Evolutionary conservation across 2,329 filamentous ascomycete genomes (phyloP), one percentile per base, ranked within the genome.

Genomic region (Fusarium nisikadoi): DNA sequence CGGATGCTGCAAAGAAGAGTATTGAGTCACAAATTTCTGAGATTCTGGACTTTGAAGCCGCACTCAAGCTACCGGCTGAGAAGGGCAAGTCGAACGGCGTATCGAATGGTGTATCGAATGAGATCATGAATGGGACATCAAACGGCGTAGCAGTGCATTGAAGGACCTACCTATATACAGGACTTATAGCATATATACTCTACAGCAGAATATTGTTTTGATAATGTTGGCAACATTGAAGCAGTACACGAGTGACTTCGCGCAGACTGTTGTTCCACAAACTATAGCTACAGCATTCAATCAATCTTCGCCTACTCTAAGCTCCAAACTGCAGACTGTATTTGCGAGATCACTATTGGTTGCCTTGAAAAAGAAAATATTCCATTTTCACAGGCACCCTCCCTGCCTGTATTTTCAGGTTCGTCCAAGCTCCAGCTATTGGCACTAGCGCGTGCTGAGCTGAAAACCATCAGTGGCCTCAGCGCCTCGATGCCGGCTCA

Each of bases 11-110:
- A 2, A 86, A 86, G 81, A 79, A 80, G 72, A 77, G 72, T 12
- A 82, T 86, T 14, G 77, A 80, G 45, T 75, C 79, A 29, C 79
- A 81, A 41, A 83, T 85, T 77, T 79, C 77, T 0, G 80, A 76
- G 41, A 66, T 83, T 54, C 84, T 85, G 1, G 81, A 86, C 31
- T 84, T 86, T 20, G 84, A 84, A 72, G 50, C 57, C 8, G 54
- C 41, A 42, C 33, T 77, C 19, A 71, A 75, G 35, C 29, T 58
- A 29, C 41, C 29, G 0, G 14, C 42, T 1, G 64, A 63, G 12
- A 59, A 59, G 14, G 39, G 25, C 9, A 36, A 35, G 3, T n/a
- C 50, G 2, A 66, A 53, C 25, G 27, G 41, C 9, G 25, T 11
- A 2, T 16, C 23, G 23, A 43, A 68, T 23, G 49, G 56, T 0